Percentiles rank a stretch among this genome's conserved stretches.
Evolutionary conservation across 305 asterid species (phyloP).

Genomic region (Solanum hybrid): DNA sequence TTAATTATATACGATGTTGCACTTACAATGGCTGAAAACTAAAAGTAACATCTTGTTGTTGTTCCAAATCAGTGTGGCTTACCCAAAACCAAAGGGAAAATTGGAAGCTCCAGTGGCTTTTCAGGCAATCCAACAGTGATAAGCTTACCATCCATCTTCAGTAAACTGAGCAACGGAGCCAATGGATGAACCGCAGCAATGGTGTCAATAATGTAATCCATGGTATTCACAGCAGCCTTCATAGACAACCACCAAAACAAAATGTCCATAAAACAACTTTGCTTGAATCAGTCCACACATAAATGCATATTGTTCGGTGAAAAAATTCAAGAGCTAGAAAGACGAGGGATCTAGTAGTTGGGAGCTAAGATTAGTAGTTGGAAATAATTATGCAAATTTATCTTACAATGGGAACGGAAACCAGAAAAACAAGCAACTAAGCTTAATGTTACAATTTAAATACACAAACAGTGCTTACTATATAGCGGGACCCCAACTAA

Average conservation of each 20-base stretch:
- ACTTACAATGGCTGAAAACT: background rate
- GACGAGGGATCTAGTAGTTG: background rate
- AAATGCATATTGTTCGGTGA: background rate
- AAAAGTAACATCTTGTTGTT: background rate
- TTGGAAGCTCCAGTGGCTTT: slow-evolving; percentile 49
- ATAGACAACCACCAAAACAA: background rate
- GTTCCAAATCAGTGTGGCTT: slow-evolving; percentile 2
- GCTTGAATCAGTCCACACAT: background rate
- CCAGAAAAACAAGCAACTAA: background rate
- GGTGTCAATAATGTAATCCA: slow-evolving; percentile 66
- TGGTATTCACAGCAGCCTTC: slow-evolving; percentile 44
- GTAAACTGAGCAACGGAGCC: slow-evolving; percentile 35
- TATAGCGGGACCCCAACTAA: background rate
- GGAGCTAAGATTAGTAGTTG: background rate
- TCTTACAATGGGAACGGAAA: background rate
- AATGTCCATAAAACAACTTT: background rate
- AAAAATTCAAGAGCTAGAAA: background rate
- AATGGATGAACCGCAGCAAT: slow-evolving; percentile 43
- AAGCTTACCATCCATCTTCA: slow-evolving; percentile 53
- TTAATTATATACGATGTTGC: background rate
- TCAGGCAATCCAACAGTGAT: slow-evolving; percentile 52
- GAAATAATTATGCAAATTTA: background rate
- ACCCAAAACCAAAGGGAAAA: slow-evolving; percentile 53
- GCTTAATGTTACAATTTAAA: background rate
- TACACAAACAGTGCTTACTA: background rate